phyloP scores from a whole-genome alignment of 441 rosid species.

The Manihot esculenta region DNA sequence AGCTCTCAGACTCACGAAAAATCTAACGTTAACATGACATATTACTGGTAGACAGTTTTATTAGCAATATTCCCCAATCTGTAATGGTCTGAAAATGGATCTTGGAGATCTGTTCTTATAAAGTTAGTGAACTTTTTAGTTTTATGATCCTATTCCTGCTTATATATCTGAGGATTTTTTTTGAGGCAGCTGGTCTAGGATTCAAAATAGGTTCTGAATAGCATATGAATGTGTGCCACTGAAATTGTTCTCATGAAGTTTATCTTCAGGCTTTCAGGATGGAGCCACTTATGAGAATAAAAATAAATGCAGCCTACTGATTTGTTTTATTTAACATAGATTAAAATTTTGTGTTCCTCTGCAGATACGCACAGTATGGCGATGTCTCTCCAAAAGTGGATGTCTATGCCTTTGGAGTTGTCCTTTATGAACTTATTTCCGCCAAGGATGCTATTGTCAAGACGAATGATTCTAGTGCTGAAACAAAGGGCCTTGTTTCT shows the following conservation, averaged over 20 bases:
- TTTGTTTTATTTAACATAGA: too few relatives aligned
- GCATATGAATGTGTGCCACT: neutral
- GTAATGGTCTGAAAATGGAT: neutral
- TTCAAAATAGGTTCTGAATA: neutral
- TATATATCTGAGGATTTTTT: neutral
- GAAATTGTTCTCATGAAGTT: neutral
- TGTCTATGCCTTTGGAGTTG: slow-evolving; percentile 96
- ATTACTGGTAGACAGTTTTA: neutral
- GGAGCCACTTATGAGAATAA: neutral
- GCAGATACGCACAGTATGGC: slow-evolving; percentile 89
- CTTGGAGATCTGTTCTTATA: neutral
- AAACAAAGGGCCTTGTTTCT: slow-evolving; percentile 82
- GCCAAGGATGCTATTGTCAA: slow-evolving; percentile 88
- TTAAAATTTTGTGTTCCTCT: slow-evolving; percentile 13
- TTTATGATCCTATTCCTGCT: neutral
- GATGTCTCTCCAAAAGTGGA: slow-evolving; percentile 91
- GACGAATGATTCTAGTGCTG: slow-evolving; percentile 43
- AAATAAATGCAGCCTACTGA: too few relatives aligned
- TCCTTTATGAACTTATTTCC: slow-evolving; percentile 89
- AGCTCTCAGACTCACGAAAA: neutral
- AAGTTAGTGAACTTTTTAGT: neutral
- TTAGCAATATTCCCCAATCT: neutral
- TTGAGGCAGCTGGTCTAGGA: neutral
- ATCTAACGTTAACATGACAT: neutral
- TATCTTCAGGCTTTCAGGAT: neutral